Base-by-base conservation (phyloP, 225 moss, liverwort and hornwort genomes). In the Neckera pumila region DNA sequence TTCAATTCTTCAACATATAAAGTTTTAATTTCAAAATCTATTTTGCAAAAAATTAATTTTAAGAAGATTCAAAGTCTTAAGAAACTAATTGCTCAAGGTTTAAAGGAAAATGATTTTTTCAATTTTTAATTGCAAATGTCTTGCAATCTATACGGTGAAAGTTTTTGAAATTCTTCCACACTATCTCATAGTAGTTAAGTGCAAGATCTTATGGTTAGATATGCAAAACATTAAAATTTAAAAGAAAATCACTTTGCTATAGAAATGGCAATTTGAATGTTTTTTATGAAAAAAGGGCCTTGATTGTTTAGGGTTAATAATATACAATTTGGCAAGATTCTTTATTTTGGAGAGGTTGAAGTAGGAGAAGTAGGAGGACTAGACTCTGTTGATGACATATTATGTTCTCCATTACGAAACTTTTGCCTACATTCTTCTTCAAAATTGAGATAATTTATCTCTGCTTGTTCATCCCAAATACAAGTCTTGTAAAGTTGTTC, bases 391-490 rank as follows among this genome's bases (percentile, higher is more conserved):
- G 87, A 90, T 58, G 88, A 91, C 4, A 75, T 31, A 62, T 82
- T 88, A n/a, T 63, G 74, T 82, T 78, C 23, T 56, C 51, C 67
- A 82, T 81, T 40, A 36, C 74, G 43, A 84, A 94, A 94, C 30
- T 88, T 89, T 16, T 89, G 80, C n/a, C 93, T 87, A 64, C 86
- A 97, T 60, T 92, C 91, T 72, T 94, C 91, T 85, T 97, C 98
- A 89, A 93, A 95, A 21, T 89, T 89, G 25, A 96, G 89, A 79
- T 98, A 98, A 7, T 92, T 93, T 54, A 26, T 14, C 85, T 98
- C 98, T 8, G 87, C 84, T 66, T 92, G 26, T 14, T 95, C 95
- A 34, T 96, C 92, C 97, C 97, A 98, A 9, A 95, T 95, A 86
- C 86, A 95, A 56, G 88, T 90, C 45, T 95, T 92, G 23, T 85